Evolutionary conservation across 768 basidiomycete species (phyloP).

Genomic region (Serendipita sp.): DNA sequence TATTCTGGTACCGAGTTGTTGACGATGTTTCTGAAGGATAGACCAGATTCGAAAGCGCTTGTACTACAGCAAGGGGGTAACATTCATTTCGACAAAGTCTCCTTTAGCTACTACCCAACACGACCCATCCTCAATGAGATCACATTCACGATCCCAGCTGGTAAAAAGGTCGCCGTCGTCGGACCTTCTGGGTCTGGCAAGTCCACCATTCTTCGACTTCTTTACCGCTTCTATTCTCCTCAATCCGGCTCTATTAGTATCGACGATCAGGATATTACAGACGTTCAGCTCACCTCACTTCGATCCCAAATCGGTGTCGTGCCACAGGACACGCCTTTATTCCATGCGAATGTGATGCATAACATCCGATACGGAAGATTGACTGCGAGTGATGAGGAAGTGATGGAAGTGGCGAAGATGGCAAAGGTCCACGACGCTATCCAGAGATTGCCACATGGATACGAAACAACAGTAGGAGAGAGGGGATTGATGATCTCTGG

Average conservation of each 20-base stretch:
- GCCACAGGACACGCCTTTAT: conserved; percentile 94
- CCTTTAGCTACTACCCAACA: conserved; percentile 80
- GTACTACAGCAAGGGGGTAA: conserved; percentile 53
- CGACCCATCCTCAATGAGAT: conserved; percentile 82
- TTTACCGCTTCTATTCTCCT: conserved; percentile 91
- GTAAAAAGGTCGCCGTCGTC: conserved; percentile 93
- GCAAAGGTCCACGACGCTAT: conserved; percentile 81
- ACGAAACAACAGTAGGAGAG: conserved; percentile 85
- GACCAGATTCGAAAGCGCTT: conserved; percentile 49
- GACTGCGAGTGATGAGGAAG: conserved; percentile 79
- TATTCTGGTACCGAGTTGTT: background rate
- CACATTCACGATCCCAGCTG: conserved; percentile 83
- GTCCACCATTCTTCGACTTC: conserved; percentile 85
- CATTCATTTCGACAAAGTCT: conserved; percentile 84
- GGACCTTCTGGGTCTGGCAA: conserved; percentile 97
- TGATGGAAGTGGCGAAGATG: conserved; percentile 53
- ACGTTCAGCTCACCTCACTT: conserved; percentile 54
- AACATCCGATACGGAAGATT: conserved; percentile 88
- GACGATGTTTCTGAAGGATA: conserved; percentile 34
- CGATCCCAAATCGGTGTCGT: conserved; percentile 77
- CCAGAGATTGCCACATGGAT: conserved; percentile 66
- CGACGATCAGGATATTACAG: conserved; percentile 74
- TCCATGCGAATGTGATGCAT: conserved; percentile 90
- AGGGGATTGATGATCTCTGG: conserved; percentile 96
- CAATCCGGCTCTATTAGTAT: conserved; percentile 62